A percentile compares a stretch with the other conserved stretches of the same genome.
Conservation (phyloP, 371 early-diverging fungal genomes). For the Rozella allomycis region DNA sequence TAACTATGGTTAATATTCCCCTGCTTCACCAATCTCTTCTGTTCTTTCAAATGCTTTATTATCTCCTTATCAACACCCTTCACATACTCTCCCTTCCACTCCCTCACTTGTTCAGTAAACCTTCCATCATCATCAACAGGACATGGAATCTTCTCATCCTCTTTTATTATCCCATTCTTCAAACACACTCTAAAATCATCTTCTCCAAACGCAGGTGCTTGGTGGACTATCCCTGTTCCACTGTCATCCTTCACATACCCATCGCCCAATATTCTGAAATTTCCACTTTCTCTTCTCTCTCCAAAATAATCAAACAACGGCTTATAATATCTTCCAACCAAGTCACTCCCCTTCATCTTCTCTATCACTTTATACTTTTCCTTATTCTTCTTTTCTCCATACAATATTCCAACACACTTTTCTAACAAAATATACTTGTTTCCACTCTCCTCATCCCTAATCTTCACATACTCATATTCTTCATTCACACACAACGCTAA, state of each 20-base stretch:
- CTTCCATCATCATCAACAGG: slow-evolving; percentile 86
- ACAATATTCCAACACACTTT: slow-evolving; percentile 56
- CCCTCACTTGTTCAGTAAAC: slow-evolving; percentile 63
- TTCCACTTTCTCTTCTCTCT: slow-evolving; percentile 39
- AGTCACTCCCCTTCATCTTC: slow-evolving; percentile 52
- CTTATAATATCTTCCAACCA: slow-evolving; percentile 74
- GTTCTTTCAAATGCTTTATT: too few relatives aligned
- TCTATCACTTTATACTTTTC: slow-evolving; percentile 70
- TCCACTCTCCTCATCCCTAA: slow-evolving; percentile 57
- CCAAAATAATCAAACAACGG: slow-evolving; percentile 82
- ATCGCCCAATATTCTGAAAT: slow-evolving; percentile 73
- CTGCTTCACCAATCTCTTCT: too few relatives aligned
- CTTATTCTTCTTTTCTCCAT: slow-evolving; percentile 87
- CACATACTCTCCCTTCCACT: slow-evolving; percentile 72
- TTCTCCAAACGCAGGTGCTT: slow-evolving; percentile 99
- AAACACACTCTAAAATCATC: slow-evolving; percentile 97
- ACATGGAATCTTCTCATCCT: slow-evolving; percentile 52
- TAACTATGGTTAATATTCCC: slow-evolving; percentile 91
- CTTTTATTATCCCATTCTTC: slow-evolving; percentile 49
- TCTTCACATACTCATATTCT: slow-evolving; percentile 83
- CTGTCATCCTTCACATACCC: slow-evolving; percentile 83
- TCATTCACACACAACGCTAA: slow-evolving; percentile 86
- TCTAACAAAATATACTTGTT: slow-evolving; percentile 62
- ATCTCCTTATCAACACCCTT: slow-evolving; percentile 27
- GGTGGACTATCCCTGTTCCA: slow-evolving; percentile 99